phyloP scores from a whole-genome alignment of 768 basidiomycete genomes.

The Termitomyces sp. region DNA sequence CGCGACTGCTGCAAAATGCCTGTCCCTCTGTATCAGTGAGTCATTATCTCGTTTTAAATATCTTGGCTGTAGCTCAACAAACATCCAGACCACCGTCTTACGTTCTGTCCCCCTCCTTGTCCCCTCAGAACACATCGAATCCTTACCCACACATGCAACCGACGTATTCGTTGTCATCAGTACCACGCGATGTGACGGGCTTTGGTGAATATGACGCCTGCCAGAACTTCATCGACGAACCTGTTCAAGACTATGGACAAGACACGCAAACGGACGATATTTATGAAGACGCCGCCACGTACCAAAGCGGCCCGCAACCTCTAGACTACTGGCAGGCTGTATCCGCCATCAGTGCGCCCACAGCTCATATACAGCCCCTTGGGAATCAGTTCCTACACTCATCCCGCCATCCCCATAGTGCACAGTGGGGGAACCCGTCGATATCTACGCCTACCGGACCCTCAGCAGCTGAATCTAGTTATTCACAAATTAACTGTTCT shows the following conservation, averaged over 20 bases:
- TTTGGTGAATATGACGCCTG: conserved; percentile 5
- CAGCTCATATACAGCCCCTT: conserved; percentile 1
- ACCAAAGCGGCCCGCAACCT: not conserved
- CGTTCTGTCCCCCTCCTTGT: conserved; percentile 1
- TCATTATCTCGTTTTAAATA: conserved; percentile 9
- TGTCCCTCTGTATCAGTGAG: conserved; percentile 14
- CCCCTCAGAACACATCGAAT: not conserved
- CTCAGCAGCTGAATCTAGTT: conserved; percentile 4
- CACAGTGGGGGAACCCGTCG: conserved; percentile 1
- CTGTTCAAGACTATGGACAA: not conserved
- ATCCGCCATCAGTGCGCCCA: not conserved
- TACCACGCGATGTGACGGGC: conserved; percentile 10
- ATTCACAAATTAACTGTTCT: conserved; percentile 1
- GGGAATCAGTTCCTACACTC: not conserved
- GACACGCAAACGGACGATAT: not conserved
- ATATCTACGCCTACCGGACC: not conserved
- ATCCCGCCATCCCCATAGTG: conserved; percentile 3
- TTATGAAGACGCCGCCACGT: not conserved
- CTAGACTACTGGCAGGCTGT: conserved; percentile 2
- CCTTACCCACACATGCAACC: conserved; percentile 4
- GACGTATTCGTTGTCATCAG: conserved; percentile 4
- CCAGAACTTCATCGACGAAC: not conserved
- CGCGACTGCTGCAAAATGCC: conserved; percentile 11
- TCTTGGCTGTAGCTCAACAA: not conserved
- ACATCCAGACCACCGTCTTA: conserved; percentile 10